Base-by-base conservation (phyloP, 176 grass and related monocot genomes). In the Phoenix roebelenii region DNA sequence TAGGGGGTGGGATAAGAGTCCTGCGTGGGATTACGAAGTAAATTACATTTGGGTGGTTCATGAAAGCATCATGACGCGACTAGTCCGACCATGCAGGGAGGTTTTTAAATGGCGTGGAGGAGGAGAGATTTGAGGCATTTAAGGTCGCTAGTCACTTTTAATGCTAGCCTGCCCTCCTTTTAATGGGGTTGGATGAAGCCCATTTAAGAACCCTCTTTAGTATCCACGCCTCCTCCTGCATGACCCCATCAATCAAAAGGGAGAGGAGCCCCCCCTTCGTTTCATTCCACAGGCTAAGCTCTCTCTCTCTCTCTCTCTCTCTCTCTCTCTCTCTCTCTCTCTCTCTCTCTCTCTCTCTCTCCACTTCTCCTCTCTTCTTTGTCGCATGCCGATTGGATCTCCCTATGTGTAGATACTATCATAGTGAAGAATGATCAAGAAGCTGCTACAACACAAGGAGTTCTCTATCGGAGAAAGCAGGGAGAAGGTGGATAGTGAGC, bases 101-200 rank as follows among this genome's bases (percentile, higher is more conserved):
- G 57, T 58, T 61, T 61, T 77, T 70, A 24, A 77, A 77, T 77
- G 65, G 52, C 35, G 32, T 52, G 35, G 35, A 44, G 35, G 32
- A 35, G 32, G 35, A 44, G 35, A 44, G 65, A 77, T 61, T 68
- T 29, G 52, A 69, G 35, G 55, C 65, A 77, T 58, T 63, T 63
- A 67, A 65, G 68, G 65, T 67, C 63, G 55, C 66, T 52, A 39
- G 63, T 77, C 74, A 57, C 32, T 23, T 77, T 77, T 77, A 77
- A 77, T 77, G 74, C 74, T 68, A 29, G 74, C 54, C 74, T 77
- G 49, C 74, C 64, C 74, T 28, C 23, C 57, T 69, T 59, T 77
- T 77, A 69, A 77, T 63, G 53, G 51, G 72, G 74, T 77, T 77
- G 74, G 74, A 77, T 77, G 74, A 77, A 77, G n/a, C 3, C 62